Conservation (phyloP, 495 filamentous ascomycete genomes). For the Parathielavia appendiculata region DNA sequence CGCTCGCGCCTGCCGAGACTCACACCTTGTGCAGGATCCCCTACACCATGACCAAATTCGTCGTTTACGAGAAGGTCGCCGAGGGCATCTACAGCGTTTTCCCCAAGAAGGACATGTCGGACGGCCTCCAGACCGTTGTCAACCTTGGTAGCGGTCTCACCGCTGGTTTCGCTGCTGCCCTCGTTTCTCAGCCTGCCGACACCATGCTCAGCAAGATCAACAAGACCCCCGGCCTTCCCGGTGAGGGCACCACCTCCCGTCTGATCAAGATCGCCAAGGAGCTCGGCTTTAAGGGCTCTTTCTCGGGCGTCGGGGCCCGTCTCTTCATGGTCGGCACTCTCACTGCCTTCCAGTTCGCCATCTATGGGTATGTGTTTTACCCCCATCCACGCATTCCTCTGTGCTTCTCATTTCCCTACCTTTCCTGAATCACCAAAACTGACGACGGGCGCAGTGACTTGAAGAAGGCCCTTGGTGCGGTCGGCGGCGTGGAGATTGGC, state of each 20-base stretch:
- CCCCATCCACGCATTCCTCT: too few relatives aligned
- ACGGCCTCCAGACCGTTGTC: constrained; percentile 72
- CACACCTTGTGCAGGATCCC: constrained; percentile 62
- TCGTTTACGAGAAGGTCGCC: constrained; percentile 95
- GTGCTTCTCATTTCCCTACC: too few relatives aligned
- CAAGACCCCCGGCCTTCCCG: constrained; percentile 95
- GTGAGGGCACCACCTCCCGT: constrained; percentile 86
- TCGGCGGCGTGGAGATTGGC: constrained; percentile 72
- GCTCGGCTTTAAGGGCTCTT: constrained; percentile 84
- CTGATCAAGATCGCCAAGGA: constrained; percentile 95
- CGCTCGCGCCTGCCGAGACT: neutral
- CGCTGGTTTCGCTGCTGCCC: constrained; percentile 93
- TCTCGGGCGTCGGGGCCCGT: constrained; percentile 88
- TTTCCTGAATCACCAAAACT: neutral
- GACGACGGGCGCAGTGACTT: neutral
- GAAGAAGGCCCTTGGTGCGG: constrained; percentile 50
- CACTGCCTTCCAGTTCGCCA: constrained; percentile 93
- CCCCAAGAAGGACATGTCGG: constrained; percentile 73
- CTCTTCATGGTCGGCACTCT: constrained; percentile 76
- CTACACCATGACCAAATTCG: constrained; percentile 99
- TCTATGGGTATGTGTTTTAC: constrained; percentile 59
- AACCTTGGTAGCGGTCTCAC: constrained; percentile 95
- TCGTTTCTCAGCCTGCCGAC: constrained; percentile 96
- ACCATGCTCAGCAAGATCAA: constrained; percentile 99
- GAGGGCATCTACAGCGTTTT: constrained; percentile 67